Base-by-base conservation (phyloP, 768 basidiomycete species). In the Saitozyma sp. region DNA sequence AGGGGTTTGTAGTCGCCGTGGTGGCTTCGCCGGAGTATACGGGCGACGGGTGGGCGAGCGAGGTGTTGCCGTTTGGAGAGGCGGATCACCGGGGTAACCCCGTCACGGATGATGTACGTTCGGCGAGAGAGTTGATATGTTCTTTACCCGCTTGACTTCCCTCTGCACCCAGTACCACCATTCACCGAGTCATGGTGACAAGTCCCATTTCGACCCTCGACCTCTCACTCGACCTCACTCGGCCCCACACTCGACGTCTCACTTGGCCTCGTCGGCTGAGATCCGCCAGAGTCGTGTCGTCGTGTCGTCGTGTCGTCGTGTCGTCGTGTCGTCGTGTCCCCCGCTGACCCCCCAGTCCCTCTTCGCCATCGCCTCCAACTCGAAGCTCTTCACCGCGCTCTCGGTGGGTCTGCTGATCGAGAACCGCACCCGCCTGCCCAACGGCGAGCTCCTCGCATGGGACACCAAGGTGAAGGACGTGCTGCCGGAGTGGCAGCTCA, bases 361-460 rank as follows among this genome's bases (percentile, higher is more conserved):
- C 11, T 46, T 46, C 45, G 46, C 60, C 9, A 75, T 79, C 52
- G 78, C 73, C 1, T 75, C 73, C 20, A 77, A 73, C 53, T 74
- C 74, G 1, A 79, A 79, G 59, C 60, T 77, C 9, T 76, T 79
- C 59, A 67, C 67, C 0, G 63, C 66, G 0, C 38, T 74, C 6
- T 53, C 71, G 1, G 42, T 73, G 9, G 74, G 73, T 2, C 54
- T 77, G 14, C 63, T 74, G n/a, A 58, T 79, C 10, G 50, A 64
- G n/a, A 65, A 70, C 40, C 52, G 59, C 3, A 68, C 71, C 2
- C 9, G 50, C 20, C 39, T 74, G 7, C 58, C 66, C 11, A 62
- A 59, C 50, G 75, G 67, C 1, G 50, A 56, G 16, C 40, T 14
- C 11, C 58, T 73, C 42, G 50, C 50, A 3, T 75, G 69, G 71